Evolutionary conservation across 441 rosid species (phyloP).

Genomic region (Pelargonium fulgidum): DNA sequence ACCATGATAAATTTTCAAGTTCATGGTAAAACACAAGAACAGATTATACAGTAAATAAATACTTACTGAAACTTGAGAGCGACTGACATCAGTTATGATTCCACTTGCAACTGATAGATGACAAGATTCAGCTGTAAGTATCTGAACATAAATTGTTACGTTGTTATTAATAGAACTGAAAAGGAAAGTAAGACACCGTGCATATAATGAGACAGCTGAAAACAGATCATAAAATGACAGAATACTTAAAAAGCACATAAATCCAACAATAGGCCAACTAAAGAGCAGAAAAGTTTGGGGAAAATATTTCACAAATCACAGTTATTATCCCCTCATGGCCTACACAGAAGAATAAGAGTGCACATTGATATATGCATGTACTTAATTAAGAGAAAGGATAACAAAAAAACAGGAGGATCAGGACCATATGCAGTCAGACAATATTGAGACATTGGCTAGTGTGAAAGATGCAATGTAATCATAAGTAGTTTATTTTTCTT

Average conservation of each 20-base stretch:
- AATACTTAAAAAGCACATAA: not conserved
- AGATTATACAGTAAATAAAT: slow-evolving; percentile 18
- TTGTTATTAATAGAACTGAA: slow-evolving; percentile 10
- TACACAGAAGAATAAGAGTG: too few species aligned
- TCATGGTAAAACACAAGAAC: not conserved
- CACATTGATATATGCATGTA: too few species aligned
- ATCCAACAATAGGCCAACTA: not conserved
- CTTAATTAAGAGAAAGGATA: too few species aligned
- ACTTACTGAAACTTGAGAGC: slow-evolving; percentile 74
- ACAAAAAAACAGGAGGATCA: not conserved
- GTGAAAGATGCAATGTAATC: slow-evolving; percentile 1
- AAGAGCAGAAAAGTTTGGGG: too few species aligned
- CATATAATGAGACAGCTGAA: not conserved
- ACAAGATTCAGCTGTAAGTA: slow-evolving; percentile 62
- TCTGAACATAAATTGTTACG: slow-evolving; percentile 34
- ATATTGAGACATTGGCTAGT: not conserved
- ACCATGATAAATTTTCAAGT: slow-evolving; percentile 1
- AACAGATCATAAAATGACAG: not conserved
- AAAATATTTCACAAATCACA: too few species aligned
- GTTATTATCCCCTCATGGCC: too few species aligned
- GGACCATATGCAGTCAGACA: not conserved
- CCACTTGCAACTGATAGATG: slow-evolving; percentile 66
- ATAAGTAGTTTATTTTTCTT: slow-evolving; percentile 5
- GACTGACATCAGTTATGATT: slow-evolving; percentile 57
- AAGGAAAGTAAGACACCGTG: slow-evolving; percentile 10